phyloP scores from a whole-genome alignment of 2,329 filamentous ascomycete species.

The Trichoderma polysporum region DNA sequence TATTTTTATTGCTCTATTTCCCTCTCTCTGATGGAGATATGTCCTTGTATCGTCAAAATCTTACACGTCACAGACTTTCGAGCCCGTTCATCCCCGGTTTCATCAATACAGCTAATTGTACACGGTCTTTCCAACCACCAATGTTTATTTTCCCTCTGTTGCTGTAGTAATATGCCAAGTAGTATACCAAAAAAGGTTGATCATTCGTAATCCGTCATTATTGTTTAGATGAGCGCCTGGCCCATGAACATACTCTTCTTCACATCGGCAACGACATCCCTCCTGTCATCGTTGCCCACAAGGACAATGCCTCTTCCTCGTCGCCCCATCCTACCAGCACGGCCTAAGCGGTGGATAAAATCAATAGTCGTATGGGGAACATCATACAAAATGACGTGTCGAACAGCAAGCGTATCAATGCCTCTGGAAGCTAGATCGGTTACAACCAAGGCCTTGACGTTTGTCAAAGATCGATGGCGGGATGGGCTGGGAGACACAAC shows the following conservation, averaged over 20 bases:
- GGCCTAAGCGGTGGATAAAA: slow-evolving; percentile 92
- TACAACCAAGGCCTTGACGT: slow-evolving; percentile 88
- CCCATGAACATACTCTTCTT: slow-evolving; percentile 85
- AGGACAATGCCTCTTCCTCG: slow-evolving; percentile 87
- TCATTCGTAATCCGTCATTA: background rate
- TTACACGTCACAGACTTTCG: background rate
- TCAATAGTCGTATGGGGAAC: slow-evolving; percentile 98
- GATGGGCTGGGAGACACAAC: slow-evolving; percentile 31
- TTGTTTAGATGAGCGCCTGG: slow-evolving; percentile 66
- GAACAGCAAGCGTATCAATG: slow-evolving; percentile 89
- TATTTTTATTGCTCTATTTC: background rate
- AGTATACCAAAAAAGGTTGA: background rate
- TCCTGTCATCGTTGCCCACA: slow-evolving; percentile 83
- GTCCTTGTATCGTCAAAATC: background rate
- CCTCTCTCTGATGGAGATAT: background rate
- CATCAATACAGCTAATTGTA: background rate
- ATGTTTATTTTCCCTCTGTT: background rate
- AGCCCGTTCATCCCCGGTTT: background rate
- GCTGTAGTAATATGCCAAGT: background rate
- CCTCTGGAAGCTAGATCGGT: slow-evolving; percentile 91
- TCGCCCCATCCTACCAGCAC: slow-evolving; percentile 89
- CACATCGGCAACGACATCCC: slow-evolving; percentile 88
- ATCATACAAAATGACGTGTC: slow-evolving; percentile 91
- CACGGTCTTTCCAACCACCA: background rate
- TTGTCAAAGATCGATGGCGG: slow-evolving; percentile 57